phyloP scores from a whole-genome alignment of 805 yeast species.

The Candida palmyrensis region DNA sequence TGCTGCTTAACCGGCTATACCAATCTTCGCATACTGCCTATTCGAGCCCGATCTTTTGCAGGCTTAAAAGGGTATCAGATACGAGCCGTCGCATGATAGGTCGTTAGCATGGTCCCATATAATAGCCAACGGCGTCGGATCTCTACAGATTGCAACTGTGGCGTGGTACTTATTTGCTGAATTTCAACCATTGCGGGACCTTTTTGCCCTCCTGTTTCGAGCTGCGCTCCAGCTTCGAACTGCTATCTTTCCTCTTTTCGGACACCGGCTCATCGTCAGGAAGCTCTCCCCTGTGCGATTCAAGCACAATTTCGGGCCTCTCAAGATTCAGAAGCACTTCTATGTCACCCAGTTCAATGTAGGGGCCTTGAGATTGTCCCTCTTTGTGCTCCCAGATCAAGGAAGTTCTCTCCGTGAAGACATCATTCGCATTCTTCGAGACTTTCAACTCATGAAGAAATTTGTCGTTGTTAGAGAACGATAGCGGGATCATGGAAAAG shows the following conservation, averaged over 20 bases:
- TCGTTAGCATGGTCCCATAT: no score
- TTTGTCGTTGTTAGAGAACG: slow-evolving; percentile 23
- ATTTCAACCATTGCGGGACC: slow-evolving; percentile 24
- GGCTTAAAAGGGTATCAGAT: no score
- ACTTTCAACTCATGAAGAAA: slow-evolving; percentile 17
- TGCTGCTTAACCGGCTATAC: no score
- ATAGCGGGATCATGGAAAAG: slow-evolving; percentile 21
- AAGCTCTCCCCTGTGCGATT: slow-evolving; percentile 24
- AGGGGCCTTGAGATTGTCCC: slow-evolving; percentile 18
- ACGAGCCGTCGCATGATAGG: no score
- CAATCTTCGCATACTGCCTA: no score
- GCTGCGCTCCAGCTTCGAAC: no score
- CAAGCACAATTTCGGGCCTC: slow-evolving; percentile 33
- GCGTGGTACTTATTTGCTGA: slow-evolving; percentile 6
- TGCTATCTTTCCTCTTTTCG: background rate
- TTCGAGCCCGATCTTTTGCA: no score
- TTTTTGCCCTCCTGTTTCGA: slow-evolving; percentile 2
- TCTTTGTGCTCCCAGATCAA: slow-evolving; percentile 33
- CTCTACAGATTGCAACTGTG: no score
- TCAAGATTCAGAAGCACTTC: slow-evolving; percentile 8
- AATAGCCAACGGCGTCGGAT: no score
- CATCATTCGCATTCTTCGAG: slow-evolving; percentile 10
- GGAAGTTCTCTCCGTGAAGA: slow-evolving; percentile 25
- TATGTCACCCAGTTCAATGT: slow-evolving; percentile 12
- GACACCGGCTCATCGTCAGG: slow-evolving; percentile 20